A percentile compares a stretch with the other conserved stretches of the same genome.
These are phyloP conservation scores for Antitrichia curtipendula DNA, from an alignment of 225 moss, liverwort and hornwort genomes.

Conservation along the genomic window DNA sequence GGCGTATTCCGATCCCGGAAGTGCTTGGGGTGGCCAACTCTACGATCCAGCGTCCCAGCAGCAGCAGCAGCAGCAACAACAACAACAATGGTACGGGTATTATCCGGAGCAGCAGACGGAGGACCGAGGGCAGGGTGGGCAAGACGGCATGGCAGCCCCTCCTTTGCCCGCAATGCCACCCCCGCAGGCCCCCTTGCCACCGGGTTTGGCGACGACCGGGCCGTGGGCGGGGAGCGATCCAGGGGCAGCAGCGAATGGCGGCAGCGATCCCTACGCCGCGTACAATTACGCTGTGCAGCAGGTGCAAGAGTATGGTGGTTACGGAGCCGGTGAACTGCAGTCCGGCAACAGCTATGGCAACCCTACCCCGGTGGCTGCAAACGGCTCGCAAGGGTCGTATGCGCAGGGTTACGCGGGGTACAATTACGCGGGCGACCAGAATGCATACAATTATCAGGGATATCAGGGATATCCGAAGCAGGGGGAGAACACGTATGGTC, in stretches of 20 bases:
- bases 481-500: constrained; percentile 58
- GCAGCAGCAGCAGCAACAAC: constrained; percentile 28
- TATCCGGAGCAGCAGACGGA: constrained; percentile 54
- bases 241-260: constrained; percentile 35
- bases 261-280: constrained; percentile 42
- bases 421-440: constrained; percentile 40
- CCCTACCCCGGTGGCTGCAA: constrained; percentile 27
- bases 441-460: constrained; percentile 42
- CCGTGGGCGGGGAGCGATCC: constrained; percentile 50
- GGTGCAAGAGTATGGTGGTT: constrained; percentile 56
- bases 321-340: constrained; percentile 49
- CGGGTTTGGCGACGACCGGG: constrained; percentile 42
- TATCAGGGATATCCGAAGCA: constrained; percentile 62
- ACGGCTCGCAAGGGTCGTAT: constrained; percentile 47
- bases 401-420: constrained; percentile 65
- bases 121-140: constrained; percentile 55
- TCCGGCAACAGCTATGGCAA: constrained; percentile 11
- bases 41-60: constrained; percentile 28
- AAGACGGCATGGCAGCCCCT: constrained; percentile 44
- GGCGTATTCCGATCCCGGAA: constrained; percentile 32
- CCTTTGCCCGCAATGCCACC: constrained; percentile 84
- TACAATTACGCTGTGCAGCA: constrained; percentile 40
- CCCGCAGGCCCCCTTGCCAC: constrained; percentile 81
- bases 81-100: constrained; percentile 49
- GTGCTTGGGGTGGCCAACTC: constrained; percentile 36